A percentile compares a stretch with the other conserved stretches of the same genome.
Conservation (phyloP, 192 early-diverging fungal species). For the Podila epicladia region DNA sequence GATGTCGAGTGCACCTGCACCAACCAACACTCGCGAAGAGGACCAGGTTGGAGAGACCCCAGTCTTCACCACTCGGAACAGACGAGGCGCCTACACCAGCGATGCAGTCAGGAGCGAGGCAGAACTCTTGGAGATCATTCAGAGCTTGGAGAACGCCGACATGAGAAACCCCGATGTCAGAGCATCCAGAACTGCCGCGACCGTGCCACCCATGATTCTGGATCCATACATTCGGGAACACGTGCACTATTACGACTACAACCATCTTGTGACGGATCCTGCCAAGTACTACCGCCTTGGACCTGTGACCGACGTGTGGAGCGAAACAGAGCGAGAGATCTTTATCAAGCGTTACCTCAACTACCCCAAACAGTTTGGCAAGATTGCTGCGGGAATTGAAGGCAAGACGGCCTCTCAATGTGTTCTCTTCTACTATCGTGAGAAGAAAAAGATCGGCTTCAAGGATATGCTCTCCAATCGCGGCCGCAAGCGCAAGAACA, state of each 20-base stretch:
- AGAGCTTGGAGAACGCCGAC: slow-evolving; percentile 74
- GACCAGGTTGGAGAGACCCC: slow-evolving; percentile 34
- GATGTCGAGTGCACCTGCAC: slow-evolving; percentile 21
- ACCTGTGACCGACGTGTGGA: slow-evolving; percentile 70
- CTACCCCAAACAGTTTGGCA: slow-evolving; percentile 81
- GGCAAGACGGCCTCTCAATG: slow-evolving; percentile 76
- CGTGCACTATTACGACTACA: slow-evolving; percentile 67
- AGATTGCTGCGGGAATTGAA: slow-evolving; percentile 70
- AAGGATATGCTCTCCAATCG: slow-evolving; percentile 70
- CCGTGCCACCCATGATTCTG: slow-evolving; percentile 77
- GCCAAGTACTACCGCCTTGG: slow-evolving; percentile 68
- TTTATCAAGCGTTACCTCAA: slow-evolving; percentile 74
- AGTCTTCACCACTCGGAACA: slow-evolving; percentile 31
- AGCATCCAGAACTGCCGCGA: slow-evolving; percentile 75
- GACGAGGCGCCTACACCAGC: slow-evolving; percentile 62
- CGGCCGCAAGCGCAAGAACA: slow-evolving; percentile 51
- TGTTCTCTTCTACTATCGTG: slow-evolving; percentile 82
- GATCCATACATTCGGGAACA: slow-evolving; percentile 63
- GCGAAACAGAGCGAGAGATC: slow-evolving; percentile 66
- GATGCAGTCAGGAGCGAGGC: slow-evolving; percentile 84
- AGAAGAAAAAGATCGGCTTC: slow-evolving; percentile 77
- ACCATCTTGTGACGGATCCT: slow-evolving; percentile 68
- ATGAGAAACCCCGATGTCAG: slow-evolving; percentile 77
- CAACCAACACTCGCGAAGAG: slow-evolving; percentile 32
- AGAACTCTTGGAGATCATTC: slow-evolving; percentile 79